Evolutionary conservation across 2,329 filamentous ascomycete species (phyloP).

Genomic region (Tolypocladium pustulatum): DNA sequence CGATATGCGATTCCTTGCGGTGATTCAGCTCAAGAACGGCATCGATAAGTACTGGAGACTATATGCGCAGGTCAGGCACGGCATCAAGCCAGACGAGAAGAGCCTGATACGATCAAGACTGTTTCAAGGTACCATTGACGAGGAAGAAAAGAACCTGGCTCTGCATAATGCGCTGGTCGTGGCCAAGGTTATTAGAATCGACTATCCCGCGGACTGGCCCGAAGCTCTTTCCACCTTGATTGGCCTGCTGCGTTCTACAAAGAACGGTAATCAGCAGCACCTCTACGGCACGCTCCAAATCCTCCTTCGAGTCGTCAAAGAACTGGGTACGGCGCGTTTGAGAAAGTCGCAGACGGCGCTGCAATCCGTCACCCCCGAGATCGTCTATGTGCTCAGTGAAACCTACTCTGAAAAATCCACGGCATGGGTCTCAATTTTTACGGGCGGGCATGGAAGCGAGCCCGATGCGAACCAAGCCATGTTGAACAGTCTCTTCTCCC

Average conservation of each 20-base stretch:
- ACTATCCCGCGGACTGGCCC: conserved; percentile 82
- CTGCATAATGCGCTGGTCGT: conserved; percentile 81
- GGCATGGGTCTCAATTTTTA: conserved; percentile 55
- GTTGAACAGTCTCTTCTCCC: conserved; percentile 64
- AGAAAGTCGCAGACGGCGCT: conserved; percentile 65
- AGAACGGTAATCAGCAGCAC: conserved; percentile 48
- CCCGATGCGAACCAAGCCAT: conserved; percentile 52
- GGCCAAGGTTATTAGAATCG: conserved; percentile 79
- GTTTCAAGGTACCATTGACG: conserved; percentile 65
- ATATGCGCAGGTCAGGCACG: conserved; percentile 46
- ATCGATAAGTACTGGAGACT: conserved; percentile 87
- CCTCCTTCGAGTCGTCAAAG: conserved; percentile 80
- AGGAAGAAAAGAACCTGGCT: conserved; percentile 65
- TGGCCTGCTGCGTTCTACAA: conserved; percentile 44
- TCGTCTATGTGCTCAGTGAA: conserved; percentile 67
- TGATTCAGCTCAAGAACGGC: conserved; percentile 93
- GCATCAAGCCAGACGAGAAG: conserved; percentile 68
- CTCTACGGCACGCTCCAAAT: conserved; percentile 66
- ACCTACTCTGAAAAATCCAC: conserved; percentile 69
- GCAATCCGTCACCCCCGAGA: conserved; percentile 69
- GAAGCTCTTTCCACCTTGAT: conserved; percentile 51
- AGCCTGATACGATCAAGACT: conserved; percentile 62
- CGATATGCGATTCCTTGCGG: conserved; percentile 75
- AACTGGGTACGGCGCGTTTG: conserved; percentile 71
- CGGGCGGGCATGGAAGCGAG: conserved; percentile 46